These are phyloP conservation scores for Pholiota molesta DNA, from an alignment of 768 basidiomycete species.

Conservation along the genomic window DNA sequence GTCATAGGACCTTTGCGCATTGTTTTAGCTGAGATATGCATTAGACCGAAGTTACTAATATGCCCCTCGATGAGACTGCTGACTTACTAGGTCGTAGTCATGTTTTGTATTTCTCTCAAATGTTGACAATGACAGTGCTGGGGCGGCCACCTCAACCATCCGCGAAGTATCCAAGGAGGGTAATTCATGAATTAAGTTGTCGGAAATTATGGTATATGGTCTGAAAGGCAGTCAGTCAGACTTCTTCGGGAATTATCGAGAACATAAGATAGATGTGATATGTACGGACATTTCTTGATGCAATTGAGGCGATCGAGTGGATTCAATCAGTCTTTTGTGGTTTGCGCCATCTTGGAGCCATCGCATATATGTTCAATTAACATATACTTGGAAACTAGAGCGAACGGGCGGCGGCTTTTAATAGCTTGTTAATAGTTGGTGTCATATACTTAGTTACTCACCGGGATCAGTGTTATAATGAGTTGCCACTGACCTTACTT, in stretches of 20 bases:
- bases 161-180: not conserved
- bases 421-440: not conserved
- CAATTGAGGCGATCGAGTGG: not conserved
- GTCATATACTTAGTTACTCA: not conserved
- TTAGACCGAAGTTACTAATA: not conserved
- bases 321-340: not conserved
- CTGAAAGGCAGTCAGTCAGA: not conserved
- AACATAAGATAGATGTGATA: not conserved
- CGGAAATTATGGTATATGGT: not conserved
- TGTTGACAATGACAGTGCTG: not conserved
- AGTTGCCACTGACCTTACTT: not conserved
- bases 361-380: not conserved
- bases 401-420: not conserved
- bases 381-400: not conserved
- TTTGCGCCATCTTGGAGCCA: conserved; percentile 3
- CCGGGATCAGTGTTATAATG: not conserved
- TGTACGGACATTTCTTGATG: not conserved
- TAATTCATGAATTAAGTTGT: not conserved
- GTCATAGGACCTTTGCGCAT: not conserved
- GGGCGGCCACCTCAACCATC: not conserved
- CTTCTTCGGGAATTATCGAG: not conserved
- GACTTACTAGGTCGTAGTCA: not conserved
- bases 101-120: not conserved
- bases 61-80: not conserved
- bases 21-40: not conserved